Conservation (phyloP, 2,329 filamentous ascomycete species). For the Claviceps sorghi region DNA sequence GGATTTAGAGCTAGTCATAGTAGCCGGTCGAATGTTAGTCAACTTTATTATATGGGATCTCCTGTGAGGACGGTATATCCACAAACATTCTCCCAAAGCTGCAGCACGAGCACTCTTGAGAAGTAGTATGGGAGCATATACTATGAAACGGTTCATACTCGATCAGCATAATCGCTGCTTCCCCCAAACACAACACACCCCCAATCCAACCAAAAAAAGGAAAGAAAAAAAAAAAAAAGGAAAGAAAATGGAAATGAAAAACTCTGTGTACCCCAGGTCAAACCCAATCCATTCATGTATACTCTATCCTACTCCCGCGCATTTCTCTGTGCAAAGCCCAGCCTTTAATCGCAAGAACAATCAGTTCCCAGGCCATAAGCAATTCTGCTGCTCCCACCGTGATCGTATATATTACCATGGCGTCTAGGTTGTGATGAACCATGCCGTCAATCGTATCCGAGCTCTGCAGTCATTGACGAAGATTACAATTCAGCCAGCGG, state of each 20-base stretch:
- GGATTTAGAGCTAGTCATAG: not conserved
- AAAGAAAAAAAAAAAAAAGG: too few relatives aligned
- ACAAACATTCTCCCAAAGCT: not conserved
- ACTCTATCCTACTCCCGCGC: not conserved
- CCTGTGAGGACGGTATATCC: not conserved
- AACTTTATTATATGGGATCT: not conserved
- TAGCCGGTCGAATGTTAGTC: not conserved
- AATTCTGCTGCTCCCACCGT: constrained; percentile 71
- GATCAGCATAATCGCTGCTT: not conserved
- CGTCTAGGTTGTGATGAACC: constrained; percentile 61
- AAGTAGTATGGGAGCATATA: not conserved
- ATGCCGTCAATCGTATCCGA: constrained; percentile 65
- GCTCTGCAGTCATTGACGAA: constrained; percentile 31
- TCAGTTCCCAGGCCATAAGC: constrained; percentile 71
- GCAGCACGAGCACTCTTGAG: not conserved
- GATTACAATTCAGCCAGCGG: not conserved
- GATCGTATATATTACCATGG: constrained; percentile 88
- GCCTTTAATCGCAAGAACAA: constrained; percentile 71
- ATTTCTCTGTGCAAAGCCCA: constrained; percentile 49
- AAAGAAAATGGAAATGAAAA: too few relatives aligned
- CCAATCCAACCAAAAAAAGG: too few relatives aligned
- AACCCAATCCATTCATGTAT: not conserved
- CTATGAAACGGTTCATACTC: not conserved
- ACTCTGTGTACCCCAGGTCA: not conserved
- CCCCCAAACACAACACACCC: too few relatives aligned